Conservation (phyloP, 2,329 filamentous ascomycete genomes). For the Colletotrichum lini region DNA sequence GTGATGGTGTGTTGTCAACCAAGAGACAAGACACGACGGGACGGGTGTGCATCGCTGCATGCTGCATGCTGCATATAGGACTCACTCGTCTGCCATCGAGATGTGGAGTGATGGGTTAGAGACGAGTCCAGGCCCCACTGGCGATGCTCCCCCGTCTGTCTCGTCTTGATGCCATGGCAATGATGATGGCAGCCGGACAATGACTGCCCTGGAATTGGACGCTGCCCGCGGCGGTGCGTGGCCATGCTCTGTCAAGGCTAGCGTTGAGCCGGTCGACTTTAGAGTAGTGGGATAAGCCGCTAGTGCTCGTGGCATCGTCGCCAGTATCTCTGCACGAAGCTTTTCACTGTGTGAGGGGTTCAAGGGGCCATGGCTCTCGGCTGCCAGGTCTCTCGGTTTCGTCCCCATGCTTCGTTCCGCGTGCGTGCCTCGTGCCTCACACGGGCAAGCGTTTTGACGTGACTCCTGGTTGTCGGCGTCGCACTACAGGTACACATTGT, state of each 20-base stretch:
- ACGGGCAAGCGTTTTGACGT: slow-evolving; percentile 8
- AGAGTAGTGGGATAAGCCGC: slow-evolving; percentile 19
- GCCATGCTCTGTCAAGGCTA: slow-evolving; percentile 8
- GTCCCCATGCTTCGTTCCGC: slow-evolving; percentile 13
- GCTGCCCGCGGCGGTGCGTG: slow-evolving; percentile 10
- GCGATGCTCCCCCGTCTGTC: slow-evolving; percentile 26
- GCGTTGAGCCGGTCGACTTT: not conserved
- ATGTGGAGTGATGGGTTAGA: slow-evolving; percentile 8
- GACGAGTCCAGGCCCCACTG: slow-evolving; percentile 23
- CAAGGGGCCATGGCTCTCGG: slow-evolving; percentile 26
- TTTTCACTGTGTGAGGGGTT: slow-evolving; percentile 31
- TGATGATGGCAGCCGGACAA: not conserved
- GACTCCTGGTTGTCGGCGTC: slow-evolving; percentile 10
- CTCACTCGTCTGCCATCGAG: slow-evolving; percentile 14
- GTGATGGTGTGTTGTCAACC: slow-evolving; percentile 39
- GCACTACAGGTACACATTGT: slow-evolving; percentile 9
- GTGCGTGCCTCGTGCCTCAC: slow-evolving; percentile 6
- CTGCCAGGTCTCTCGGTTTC: slow-evolving; percentile 37
- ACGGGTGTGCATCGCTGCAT: slow-evolving; percentile 26
- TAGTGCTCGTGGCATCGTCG: slow-evolving; percentile 14
- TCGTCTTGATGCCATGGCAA: slow-evolving; percentile 11
- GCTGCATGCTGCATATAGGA: slow-evolving; percentile 21
- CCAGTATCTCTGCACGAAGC: slow-evolving; percentile 8
- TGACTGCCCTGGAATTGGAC: slow-evolving; percentile 14
- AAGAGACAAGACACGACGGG: slow-evolving; percentile 28